phyloP scores from a whole-genome alignment of 2,329 filamentous ascomycete species.

The Davidsoniella eucalypti region DNA sequence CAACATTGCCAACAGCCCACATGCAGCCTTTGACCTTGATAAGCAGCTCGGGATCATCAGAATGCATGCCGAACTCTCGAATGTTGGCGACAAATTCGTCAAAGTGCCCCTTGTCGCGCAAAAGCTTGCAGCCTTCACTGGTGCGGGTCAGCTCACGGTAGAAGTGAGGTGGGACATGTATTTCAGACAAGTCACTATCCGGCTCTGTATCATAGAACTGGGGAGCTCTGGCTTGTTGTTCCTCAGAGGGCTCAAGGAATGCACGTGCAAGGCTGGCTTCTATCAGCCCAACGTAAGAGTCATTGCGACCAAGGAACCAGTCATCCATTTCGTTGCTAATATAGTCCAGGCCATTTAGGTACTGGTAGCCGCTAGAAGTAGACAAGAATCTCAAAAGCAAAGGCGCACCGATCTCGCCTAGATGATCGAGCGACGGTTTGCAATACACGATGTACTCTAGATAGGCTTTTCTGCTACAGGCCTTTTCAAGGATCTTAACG shows the following conservation, averaged over 20 bases:
- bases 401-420: constrained; percentile 92
- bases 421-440: constrained; percentile 79
- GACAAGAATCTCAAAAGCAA: constrained; percentile 83
- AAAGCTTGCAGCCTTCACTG: constrained; percentile 73
- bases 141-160: constrained; percentile 91
- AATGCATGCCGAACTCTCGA: constrained; percentile 69
- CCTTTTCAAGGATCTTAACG: constrained; percentile 93
- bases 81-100: constrained; percentile 84
- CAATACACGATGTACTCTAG: constrained; percentile 96
- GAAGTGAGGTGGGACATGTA: constrained; percentile 83
- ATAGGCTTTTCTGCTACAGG: constrained; percentile 80
- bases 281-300: constrained; percentile 85
- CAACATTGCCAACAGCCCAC: constrained; percentile 96
- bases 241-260: constrained; percentile 50
- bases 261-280: constrained; percentile 88
- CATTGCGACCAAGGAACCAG: constrained; percentile 94
- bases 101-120: constrained; percentile 90
- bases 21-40: constrained; percentile 92
- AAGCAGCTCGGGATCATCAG: constrained; percentile 69
- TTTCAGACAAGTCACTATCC: constrained; percentile 42
- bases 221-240: constrained; percentile 39
- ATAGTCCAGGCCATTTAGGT: constrained; percentile 90
- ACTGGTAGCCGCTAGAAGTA: constrained; percentile 93
- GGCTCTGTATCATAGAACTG: constrained; percentile 41
- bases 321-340: constrained; percentile 99